phyloP scores from a whole-genome alignment of 2,329 filamentous ascomycete genomes.

The Fusarium heterosporum region DNA sequence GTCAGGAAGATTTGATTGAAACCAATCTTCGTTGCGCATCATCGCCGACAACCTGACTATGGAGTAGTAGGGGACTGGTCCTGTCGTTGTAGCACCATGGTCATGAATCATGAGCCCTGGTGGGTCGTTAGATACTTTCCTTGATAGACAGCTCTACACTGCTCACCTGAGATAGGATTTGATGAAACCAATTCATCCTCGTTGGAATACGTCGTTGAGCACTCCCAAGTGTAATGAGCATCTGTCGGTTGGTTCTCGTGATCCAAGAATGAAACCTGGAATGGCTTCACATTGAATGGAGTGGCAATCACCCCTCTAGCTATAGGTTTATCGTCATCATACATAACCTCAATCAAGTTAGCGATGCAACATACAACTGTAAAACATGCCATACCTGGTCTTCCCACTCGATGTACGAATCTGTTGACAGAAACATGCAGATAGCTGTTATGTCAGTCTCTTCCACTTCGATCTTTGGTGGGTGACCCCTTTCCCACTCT shows the following conservation, averaged over 20 bases:
- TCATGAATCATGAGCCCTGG: conserved; percentile 61
- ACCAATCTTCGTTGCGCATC: conserved; percentile 63
- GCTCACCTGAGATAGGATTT: conserved; percentile 42
- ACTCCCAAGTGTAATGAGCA: conserved; percentile 58
- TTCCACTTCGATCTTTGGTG: conserved; percentile 56
- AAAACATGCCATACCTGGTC: conserved; percentile 54
- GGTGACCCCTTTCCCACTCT: conserved; percentile 51
- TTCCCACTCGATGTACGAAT: conserved; percentile 69
- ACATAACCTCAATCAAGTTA: conserved; percentile 56
- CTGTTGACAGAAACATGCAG: conserved; percentile 62
- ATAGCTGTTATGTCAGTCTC: conserved; percentile 58
- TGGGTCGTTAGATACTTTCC: conserved; percentile 3
- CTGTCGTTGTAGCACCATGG: conserved; percentile 40
- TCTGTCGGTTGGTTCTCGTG: conserved; percentile 36
- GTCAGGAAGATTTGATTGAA: conserved; percentile 60
- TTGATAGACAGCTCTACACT: not conserved
- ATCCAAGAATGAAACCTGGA: conserved; percentile 60
- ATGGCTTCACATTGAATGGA: conserved; percentile 61
- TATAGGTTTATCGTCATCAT: conserved; percentile 51
- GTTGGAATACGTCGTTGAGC: conserved; percentile 60
- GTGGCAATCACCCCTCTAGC: conserved; percentile 67
- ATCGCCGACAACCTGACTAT: conserved; percentile 66
- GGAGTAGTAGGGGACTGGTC: conserved; percentile 60
- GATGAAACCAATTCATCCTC: conserved; percentile 50
- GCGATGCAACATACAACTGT: not conserved